These are phyloP conservation scores for Malus sylvestris DNA, from an alignment of 306 rosid genomes.

Conservation along the genomic window DNA sequence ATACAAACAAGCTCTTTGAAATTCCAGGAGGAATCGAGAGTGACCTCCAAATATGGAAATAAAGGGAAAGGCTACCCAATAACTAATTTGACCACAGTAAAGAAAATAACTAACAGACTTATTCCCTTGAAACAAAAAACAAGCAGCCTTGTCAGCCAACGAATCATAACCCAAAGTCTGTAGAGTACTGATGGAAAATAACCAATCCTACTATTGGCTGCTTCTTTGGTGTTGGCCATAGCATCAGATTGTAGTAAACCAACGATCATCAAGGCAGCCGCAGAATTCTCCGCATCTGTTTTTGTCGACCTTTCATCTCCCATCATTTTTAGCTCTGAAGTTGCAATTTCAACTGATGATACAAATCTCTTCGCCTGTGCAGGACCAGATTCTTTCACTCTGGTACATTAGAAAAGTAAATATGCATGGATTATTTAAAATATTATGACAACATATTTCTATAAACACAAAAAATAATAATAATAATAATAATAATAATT, in stretches of 20 bases:
- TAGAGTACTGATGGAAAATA: conserved; percentile 14
- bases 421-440: background rate
- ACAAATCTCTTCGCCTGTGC: conserved; percentile 43
- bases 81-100: background rate
- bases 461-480: no score
- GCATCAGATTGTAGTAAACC: conserved; percentile 10
- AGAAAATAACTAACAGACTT: background rate
- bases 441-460: background rate
- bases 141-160: background rate
- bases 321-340: conserved; percentile 12
- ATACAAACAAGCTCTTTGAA: no score
- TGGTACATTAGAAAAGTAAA: conserved; percentile 28
- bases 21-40: no score
- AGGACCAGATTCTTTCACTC: conserved; percentile 47
- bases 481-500: no score
- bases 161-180: background rate
- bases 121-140: background rate
- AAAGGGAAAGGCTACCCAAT: no score
- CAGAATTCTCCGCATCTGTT: conserved; percentile 58
- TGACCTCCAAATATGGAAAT: no score
- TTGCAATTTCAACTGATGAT: conserved; percentile 37
- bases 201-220: background rate
- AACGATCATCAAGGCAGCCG: conserved; percentile 57
- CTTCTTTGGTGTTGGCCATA: background rate
- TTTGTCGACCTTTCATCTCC: conserved; percentile 39